Conservation (phyloP, 2,329 filamentous ascomycete species). For the Tolypocladium sp. region DNA sequence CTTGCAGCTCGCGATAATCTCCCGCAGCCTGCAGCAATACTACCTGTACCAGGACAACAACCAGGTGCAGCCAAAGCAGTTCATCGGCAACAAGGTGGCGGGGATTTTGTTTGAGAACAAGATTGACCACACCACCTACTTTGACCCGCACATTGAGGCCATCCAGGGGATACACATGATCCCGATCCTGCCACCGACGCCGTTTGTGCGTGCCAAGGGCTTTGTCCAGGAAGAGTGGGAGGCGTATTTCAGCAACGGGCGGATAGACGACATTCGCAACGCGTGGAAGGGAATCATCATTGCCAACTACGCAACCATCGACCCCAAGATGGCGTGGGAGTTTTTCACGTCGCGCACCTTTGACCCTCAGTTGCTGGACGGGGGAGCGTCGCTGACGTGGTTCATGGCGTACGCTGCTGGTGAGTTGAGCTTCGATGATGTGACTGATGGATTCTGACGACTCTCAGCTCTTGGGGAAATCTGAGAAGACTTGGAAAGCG, state of each 20-base stretch:
- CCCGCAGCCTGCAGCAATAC: conserved; percentile 66
- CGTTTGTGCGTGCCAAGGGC: conserved; percentile 52
- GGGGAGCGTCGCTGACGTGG: conserved; percentile 77
- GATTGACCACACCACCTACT: conserved; percentile 86
- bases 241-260: conserved; percentile 61
- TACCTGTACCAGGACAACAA: conserved; percentile 72
- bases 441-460: neutral
- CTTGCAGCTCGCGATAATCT: conserved; percentile 72
- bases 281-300: conserved; percentile 84
- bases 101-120: conserved; percentile 89
- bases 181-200: conserved; percentile 59
- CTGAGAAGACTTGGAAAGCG: neutral
- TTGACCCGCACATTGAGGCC: conserved; percentile 63
- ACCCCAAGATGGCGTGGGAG: conserved; percentile 58
- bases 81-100: conserved; percentile 67
- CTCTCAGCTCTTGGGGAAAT: conserved; percentile 2
- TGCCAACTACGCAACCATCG: conserved; percentile 70
- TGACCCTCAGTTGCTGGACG: conserved; percentile 63
- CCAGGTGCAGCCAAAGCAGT: conserved; percentile 59
- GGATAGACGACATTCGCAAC: conserved; percentile 55
- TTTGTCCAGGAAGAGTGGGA: conserved; percentile 84
- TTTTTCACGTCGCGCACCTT: conserved; percentile 66
- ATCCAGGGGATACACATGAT: conserved; percentile 79
- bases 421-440: conserved; percentile 28
- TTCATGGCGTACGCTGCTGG: conserved; percentile 73